Conservation (phyloP, 805 yeast genomes). For the Cephaloascus fragrans region DNA sequence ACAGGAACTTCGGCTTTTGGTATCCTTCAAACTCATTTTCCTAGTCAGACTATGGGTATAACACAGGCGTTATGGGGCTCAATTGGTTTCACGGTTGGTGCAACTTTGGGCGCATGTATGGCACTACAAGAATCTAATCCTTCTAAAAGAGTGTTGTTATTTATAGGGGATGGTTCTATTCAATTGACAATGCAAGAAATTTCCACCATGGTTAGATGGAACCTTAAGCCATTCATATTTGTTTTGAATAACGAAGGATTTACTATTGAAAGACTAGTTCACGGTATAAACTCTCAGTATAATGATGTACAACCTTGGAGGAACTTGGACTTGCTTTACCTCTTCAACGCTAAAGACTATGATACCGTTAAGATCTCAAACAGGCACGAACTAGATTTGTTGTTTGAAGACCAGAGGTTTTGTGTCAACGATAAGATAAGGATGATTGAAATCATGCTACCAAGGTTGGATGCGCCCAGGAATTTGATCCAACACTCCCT, state of each 20-base stretch:
- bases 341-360: constrained; percentile 20
- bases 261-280: constrained; percentile 29
- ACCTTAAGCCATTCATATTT: constrained; percentile 23
- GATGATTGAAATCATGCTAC: constrained; percentile 25
- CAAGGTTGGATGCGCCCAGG: constrained; percentile 25
- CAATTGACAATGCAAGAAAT: constrained; percentile 31
- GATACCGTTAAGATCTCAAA: constrained; percentile 16
- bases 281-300: constrained; percentile 24
- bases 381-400: constrained; percentile 14
- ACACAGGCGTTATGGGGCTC: constrained; percentile 20
- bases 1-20: constrained; percentile 20
- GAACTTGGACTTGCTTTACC: constrained; percentile 19
- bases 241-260: constrained; percentile 30
- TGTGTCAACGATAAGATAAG: constrained; percentile 20
- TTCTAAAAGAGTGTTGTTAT: constrained; percentile 23
- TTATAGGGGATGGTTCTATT: constrained; percentile 33
- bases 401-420: constrained; percentile 17
- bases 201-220: constrained; percentile 24
- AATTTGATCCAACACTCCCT: constrained; percentile 20
- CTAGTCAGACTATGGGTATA: constrained; percentile 13
- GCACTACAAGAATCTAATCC: constrained; percentile 14
- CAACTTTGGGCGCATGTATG: constrained; percentile 18
- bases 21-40: constrained; percentile 15
- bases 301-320: constrained; percentile 30
- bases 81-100: constrained; percentile 18